Evolutionary conservation across 306 rosid genomes (phyloP).

Genomic region (Vigna reflexopilosa): DNA sequence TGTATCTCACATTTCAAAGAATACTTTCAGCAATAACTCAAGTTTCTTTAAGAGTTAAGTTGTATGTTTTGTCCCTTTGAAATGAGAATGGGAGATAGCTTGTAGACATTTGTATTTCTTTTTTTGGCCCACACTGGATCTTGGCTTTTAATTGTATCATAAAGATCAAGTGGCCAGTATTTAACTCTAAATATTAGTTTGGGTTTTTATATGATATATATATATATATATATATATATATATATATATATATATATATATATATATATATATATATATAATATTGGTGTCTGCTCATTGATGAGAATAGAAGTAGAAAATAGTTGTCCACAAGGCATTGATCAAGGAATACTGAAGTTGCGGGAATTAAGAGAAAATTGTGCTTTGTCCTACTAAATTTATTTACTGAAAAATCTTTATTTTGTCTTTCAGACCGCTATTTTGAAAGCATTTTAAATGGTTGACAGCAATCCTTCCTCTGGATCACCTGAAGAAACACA

Average conservation of each 20-base stretch:
- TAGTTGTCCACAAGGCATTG: neutral
- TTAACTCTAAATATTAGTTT: constrained; percentile 24
- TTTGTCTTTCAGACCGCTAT: constrained; percentile 43
- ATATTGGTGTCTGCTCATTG: constrained; percentile 8
- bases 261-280: too few relatives aligned
- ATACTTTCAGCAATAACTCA: neutral
- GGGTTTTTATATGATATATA: neutral
- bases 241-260: too few relatives aligned
- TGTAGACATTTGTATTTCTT: neutral
- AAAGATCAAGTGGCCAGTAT: constrained; percentile 52
- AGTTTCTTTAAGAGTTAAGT: neutral
- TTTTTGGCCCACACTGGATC: constrained; percentile 13
- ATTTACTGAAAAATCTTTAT: constrained; percentile 11
- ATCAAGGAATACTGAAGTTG: neutral
- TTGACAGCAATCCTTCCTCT: constrained; percentile 66
- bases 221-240: neutral
- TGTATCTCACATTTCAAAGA: neutral
- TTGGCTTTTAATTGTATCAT: constrained; percentile 77
- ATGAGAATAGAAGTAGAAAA: constrained; percentile 26
- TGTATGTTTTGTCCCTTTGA: neutral
- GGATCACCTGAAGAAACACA: constrained; percentile 67
- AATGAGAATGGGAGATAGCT: neutral
- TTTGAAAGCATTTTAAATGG: constrained; percentile 52
- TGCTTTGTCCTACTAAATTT: constrained; percentile 17
- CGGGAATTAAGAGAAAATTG: neutral